phyloP scores from a whole-genome alignment of 2,329 filamentous ascomycete species.

The Ascochyta rabiei region DNA sequence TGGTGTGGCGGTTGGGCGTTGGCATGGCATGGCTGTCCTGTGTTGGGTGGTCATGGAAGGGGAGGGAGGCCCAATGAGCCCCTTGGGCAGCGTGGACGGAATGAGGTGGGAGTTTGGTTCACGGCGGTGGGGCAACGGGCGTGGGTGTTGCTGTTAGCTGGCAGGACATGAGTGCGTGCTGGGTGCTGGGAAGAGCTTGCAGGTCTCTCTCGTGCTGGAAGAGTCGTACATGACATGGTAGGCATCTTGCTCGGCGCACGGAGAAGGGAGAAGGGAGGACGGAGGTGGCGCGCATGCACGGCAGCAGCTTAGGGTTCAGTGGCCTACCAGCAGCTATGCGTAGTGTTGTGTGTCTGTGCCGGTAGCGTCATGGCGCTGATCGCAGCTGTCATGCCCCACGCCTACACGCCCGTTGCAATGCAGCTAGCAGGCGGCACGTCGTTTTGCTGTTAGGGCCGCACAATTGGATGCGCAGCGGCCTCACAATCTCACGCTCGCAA shows the following conservation, averaged over 20 bases:
- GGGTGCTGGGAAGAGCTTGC: background rate
- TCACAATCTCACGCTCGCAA: slow-evolving; percentile 2
- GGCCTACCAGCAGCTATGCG: no score
- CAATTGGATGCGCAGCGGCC: background rate
- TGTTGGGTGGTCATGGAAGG: no score
- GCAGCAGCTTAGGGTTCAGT: background rate
- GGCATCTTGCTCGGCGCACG: background rate
- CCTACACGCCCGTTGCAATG: slow-evolving; percentile 2
- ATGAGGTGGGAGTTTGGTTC: slow-evolving; percentile 9
- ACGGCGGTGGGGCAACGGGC: no score
- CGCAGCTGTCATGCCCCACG: background rate
- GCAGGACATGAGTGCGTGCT: no score
- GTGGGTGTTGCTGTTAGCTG: no score
- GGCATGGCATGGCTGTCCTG: background rate
- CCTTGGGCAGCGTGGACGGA: slow-evolving; percentile 7
- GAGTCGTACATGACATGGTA: no score
- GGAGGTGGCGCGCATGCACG: slow-evolving; percentile 4
- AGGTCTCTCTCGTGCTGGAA: no score
- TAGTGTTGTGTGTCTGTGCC: no score
- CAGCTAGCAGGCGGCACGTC: background rate
- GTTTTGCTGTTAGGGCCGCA: background rate
- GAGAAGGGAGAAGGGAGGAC: background rate
- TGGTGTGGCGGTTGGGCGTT: background rate
- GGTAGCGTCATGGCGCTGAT: background rate
- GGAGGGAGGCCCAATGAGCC: background rate